phyloP scores from a whole-genome alignment of 768 basidiomycete genomes.

The Dioszegia hungarica region DNA sequence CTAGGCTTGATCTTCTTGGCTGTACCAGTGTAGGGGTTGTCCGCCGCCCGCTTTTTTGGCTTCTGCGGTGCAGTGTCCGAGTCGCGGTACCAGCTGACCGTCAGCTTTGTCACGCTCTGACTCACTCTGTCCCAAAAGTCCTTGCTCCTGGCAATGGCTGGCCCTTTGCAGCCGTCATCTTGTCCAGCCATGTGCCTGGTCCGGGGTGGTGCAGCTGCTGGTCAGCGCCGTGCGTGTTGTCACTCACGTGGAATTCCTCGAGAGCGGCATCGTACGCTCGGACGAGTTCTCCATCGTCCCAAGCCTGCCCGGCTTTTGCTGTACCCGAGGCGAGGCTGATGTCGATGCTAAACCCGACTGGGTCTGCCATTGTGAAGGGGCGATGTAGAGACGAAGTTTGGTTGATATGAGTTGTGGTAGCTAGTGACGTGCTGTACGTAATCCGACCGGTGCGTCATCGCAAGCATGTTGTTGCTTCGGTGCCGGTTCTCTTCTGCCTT shows the following conservation, averaged over 20 bases:
- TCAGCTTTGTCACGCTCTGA: neutral
- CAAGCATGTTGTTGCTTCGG: too few relatives aligned
- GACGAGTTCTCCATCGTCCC: slow-evolving; percentile 47
- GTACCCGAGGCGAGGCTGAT: neutral
- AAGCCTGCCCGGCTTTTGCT: slow-evolving; percentile 19
- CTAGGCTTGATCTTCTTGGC: neutral
- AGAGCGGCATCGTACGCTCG: slow-evolving; percentile 41
- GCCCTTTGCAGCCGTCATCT: slow-evolving; percentile 43
- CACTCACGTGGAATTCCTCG: slow-evolving; percentile 45
- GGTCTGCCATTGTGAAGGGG: neutral
- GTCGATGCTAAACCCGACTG: too few relatives aligned
- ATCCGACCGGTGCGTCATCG: neutral
- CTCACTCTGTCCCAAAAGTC: slow-evolving; percentile 27
- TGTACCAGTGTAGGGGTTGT: neutral
- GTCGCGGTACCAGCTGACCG: neutral
- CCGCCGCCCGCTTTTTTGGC: neutral
- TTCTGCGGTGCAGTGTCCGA: neutral
- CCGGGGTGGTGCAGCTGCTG: slow-evolving; percentile 40
- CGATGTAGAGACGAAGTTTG: neutral
- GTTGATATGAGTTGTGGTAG: too few relatives aligned
- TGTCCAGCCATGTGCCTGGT: slow-evolving; percentile 45
- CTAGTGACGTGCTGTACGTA: neutral
- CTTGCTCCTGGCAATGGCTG: slow-evolving; percentile 27
- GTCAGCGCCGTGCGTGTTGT: neutral
- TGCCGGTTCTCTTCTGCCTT: too few relatives aligned